Base-by-base conservation (phyloP, 306 rosid species). In the Ziziphus jujuba region DNA sequence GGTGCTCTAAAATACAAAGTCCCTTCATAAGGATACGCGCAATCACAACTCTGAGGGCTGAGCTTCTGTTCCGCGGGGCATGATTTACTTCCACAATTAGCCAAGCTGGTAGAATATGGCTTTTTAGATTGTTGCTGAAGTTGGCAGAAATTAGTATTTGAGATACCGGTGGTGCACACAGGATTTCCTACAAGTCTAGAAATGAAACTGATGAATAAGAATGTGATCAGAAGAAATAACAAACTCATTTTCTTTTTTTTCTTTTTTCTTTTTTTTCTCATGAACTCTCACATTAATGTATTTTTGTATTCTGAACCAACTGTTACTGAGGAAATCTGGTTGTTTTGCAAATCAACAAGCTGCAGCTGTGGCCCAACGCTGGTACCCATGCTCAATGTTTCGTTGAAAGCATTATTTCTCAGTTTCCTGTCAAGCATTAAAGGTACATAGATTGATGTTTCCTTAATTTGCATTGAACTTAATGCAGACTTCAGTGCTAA, bases 31-130 rank as follows among this genome's bases (percentile, higher is more conserved):
- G 99, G 97, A 77, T 75, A 85, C 20, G 90, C 90, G 75, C 99
- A 90, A 72, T 87, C 89, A 62, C 99, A 93, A 72, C 92, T 93
- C 73, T 86, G 97, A 17, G 97, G 99, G 75, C 85, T 90, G 56
- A 84, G 65, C 78, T 85, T 85, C 75, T 88, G 84, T 59, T 84
- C 87, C 15, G 50, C 5, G 1, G 91, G 66, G 77, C 99, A 93
- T 8, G 75, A 62, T 84, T 69, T 69, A 35, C 57, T 73, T 67
- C 83, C 85, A 69, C 97, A 90, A 17, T 63, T 82, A 14, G 85
- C 81, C 62, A 85, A 68, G 76, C 87, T 87, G 7, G 99, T 93
- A 13, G 96, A 84, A 71, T 93, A 93, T 4, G 90, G 61, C 69
- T 69, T 64, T 36, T 77, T 70, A 23, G 77, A 38, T 60, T 75